Conservation (phyloP, 2,329 filamentous ascomycete genomes). For the Furcasterigmium sp. region DNA sequence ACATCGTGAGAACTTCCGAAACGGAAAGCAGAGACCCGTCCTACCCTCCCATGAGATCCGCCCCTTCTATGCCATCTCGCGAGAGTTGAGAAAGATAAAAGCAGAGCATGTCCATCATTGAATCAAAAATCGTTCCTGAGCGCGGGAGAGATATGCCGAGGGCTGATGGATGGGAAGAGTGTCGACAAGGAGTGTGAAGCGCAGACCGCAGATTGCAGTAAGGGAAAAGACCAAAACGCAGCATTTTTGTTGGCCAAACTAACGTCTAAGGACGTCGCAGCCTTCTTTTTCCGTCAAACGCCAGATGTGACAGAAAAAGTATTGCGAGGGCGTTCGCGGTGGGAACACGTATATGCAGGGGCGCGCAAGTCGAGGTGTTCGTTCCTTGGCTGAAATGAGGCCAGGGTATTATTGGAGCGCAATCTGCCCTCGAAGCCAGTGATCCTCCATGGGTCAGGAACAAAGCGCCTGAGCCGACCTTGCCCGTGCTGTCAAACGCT, state of each 20-base stretch:
- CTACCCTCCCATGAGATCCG: conserved; percentile 1
- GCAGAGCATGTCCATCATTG: background rate
- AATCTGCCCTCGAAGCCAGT: too few relatives aligned
- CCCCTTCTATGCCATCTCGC: conserved; percentile 1
- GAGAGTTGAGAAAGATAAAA: background rate
- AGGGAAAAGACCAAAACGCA: too few relatives aligned
- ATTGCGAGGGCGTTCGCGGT: background rate
- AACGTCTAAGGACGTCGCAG: too few relatives aligned
- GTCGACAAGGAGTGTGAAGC: background rate
- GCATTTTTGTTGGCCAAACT: too few relatives aligned
- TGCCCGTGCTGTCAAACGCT: background rate
- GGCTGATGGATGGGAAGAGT: background rate
- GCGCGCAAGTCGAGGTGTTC: too few relatives aligned
- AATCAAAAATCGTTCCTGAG: background rate
- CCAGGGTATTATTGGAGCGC: background rate
- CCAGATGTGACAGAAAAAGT: background rate
- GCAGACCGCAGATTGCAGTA: too few relatives aligned
- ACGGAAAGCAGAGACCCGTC: background rate
- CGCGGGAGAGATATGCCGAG: background rate
- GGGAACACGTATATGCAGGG: too few relatives aligned
- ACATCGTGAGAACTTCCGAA: too few relatives aligned
- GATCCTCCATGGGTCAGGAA: too few relatives aligned
- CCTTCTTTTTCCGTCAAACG: background rate
- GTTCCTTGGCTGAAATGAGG: background rate
- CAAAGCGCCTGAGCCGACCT: too few relatives aligned